Conservation (phyloP, 225 moss, liverwort and hornwort genomes). For the Lunularia cruciata region DNA sequence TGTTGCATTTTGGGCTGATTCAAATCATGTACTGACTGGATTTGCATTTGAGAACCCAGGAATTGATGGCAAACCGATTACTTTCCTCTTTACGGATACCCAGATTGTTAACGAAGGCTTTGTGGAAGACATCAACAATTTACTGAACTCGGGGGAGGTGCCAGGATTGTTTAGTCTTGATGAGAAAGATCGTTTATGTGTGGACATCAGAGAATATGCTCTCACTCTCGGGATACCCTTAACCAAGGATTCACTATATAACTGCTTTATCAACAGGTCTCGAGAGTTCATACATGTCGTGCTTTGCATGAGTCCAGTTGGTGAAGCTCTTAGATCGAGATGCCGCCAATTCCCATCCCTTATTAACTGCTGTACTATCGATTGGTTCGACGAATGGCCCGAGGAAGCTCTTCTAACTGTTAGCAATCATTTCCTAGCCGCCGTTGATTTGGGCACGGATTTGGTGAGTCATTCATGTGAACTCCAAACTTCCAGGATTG, state of each 20-base stretch:
- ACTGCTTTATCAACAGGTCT: conserved; percentile 75
- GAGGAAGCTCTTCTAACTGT: conserved; percentile 82
- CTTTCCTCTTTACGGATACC: conserved; percentile 80
- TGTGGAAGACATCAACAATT: conserved; percentile 84
- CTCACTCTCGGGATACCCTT: conserved; percentile 62
- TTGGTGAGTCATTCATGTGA: conserved; percentile 38
- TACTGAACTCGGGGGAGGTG: conserved; percentile 90
- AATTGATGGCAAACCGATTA: conserved; percentile 59
- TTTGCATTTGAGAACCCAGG: too few species aligned
- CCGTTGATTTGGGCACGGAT: conserved; percentile 58
- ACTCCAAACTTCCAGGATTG: too few species aligned
- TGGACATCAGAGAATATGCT: conserved; percentile 70
- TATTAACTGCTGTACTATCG: conserved; percentile 86
- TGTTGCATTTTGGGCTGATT: too few species aligned
- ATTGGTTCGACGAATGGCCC: conserved; percentile 97
- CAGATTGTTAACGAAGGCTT: conserved; percentile 97
- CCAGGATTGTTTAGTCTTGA: conserved; percentile 73
- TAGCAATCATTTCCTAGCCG: conserved; percentile 57
- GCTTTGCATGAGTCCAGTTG: conserved; percentile 88
- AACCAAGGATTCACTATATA: conserved; percentile 83
- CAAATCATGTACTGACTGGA: too few species aligned
- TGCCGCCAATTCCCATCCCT: conserved; percentile 88
- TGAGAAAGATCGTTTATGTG: conserved; percentile 73
- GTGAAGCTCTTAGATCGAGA: conserved; percentile 66
- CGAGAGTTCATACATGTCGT: conserved; percentile 83